Evolutionary conservation across 495 filamentous ascomycete species (phyloP), one percentile per base, ranked within the genome.

Genomic region (Hyaloscypha hepaticicola): DNA sequence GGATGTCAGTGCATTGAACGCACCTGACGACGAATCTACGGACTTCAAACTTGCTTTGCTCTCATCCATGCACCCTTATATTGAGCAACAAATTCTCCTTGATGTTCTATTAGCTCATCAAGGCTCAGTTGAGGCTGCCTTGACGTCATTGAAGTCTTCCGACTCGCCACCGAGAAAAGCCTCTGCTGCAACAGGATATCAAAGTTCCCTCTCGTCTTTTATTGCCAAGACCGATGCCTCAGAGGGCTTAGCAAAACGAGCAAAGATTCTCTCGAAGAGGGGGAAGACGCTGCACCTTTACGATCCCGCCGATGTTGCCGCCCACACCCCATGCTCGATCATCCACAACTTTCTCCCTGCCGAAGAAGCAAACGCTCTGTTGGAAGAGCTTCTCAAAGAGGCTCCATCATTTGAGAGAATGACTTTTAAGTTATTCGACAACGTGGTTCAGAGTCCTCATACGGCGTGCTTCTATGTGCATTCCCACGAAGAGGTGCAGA

Each of bases 11-110:
- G 22, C 41, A 24, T 29, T 65, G 24, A 67, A 48, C 59, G 77
- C 75, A 8, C 57, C 72, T 22, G 81, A 85, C 7, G 85, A 92
- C 19, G 89, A 93, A 22, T 88, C 90, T 4, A 98, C 94, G 0
- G 94, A 98, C 69, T 76, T 95, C 66, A 97, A 97, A 71, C 76
- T 98, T 3, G 92, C 92, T 2, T 82, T 93, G 1, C 81, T 98
- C 6, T 79, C 87, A 1, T 97, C 95, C 0, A 82, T 97, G 1
- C 82, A 90, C 67, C 85, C 90, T 0, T 63, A 77, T 5, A 63
- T 86, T 3, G 80, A 86, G 51, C 85, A 91, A 61, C 82, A 86
- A 24, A 74, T 80, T 1, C 80, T 97, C 0, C 81, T 98, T 0
- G 94, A 98, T 66, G 75, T 90, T 12, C 83, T 98, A 0, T 77